phyloP scores from a whole-genome alignment of 1,284 basidiomycete species.

The Tilletia caries region DNA sequence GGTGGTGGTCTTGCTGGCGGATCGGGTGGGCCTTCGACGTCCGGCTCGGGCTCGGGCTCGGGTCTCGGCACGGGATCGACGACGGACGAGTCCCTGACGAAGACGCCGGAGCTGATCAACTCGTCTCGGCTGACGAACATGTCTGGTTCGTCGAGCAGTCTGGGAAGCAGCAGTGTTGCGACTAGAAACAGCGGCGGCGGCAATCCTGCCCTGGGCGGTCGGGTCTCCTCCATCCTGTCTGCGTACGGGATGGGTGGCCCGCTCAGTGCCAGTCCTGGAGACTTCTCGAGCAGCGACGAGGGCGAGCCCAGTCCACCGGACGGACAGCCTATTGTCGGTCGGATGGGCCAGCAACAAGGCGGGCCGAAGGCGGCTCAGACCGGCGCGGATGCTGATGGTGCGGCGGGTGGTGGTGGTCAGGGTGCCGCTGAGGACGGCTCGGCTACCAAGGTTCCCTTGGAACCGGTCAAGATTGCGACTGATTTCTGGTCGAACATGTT shows the following conservation, averaged over 20 bases:
- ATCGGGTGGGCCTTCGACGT: background rate
- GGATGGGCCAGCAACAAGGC: background rate
- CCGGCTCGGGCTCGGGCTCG: background rate
- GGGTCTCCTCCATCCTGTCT: conserved; percentile 7
- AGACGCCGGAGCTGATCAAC: conserved; percentile 10
- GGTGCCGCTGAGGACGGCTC: background rate
- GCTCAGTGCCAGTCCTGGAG: conserved; percentile 1
- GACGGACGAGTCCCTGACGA: background rate
- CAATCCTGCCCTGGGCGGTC: background rate
- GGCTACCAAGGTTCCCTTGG: background rate
- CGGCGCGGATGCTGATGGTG: background rate
- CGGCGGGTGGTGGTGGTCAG: background rate
- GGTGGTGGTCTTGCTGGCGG: conserved; percentile 6
- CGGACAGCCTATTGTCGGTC: conserved; percentile 3
- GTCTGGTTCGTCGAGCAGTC: conserved; percentile 8
- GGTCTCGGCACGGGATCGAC: background rate
- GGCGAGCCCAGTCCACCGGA: conserved; percentile 8
- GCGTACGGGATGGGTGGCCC: conserved; percentile 11
- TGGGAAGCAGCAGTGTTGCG: conserved; percentile 8
- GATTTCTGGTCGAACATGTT: conserved; percentile 10
- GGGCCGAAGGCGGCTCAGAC: background rate
- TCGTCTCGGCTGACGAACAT: background rate
- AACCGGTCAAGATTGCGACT: background rate
- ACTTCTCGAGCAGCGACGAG: conserved; percentile 13
- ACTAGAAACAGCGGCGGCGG: background rate